phyloP scores from a whole-genome alignment of 1,284 basidiomycete genomes.

The Cutaneotrichosporon arboriforme region DNA sequence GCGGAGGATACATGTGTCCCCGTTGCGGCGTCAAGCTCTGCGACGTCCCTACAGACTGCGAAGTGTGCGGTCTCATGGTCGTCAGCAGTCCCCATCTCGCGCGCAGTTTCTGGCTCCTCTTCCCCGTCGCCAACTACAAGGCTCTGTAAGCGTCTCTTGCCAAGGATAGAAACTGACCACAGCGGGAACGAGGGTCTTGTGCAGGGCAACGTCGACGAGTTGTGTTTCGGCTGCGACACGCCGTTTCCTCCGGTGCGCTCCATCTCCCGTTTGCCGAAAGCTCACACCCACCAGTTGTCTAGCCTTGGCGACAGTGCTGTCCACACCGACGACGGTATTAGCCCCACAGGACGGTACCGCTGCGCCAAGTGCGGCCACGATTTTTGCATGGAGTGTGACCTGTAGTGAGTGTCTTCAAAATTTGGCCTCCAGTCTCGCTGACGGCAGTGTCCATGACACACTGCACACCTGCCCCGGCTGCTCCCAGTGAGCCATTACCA shows the following conservation, averaged over 20 bases:
- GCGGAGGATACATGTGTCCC: conserved; percentile 90
- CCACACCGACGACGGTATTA: conserved; percentile 60
- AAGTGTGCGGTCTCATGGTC: conserved; percentile 94
- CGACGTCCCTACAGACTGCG: conserved; percentile 97
- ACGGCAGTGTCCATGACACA: conserved; percentile 57
- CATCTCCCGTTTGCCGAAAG: not conserved
- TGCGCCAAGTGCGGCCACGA: conserved; percentile 48
- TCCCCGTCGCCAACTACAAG: conserved; percentile 36
- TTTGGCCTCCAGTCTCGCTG: not conserved
- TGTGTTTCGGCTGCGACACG: conserved; percentile 67
- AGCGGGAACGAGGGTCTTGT: conserved; percentile 42
- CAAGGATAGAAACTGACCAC: conserved; percentile 10
- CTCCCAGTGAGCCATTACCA: conserved; percentile 20
- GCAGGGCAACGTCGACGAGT: conserved; percentile 43
- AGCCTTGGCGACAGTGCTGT: conserved; percentile 39
- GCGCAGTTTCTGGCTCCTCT: conserved; percentile 52
- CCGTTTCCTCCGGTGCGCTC: conserved; percentile 52
- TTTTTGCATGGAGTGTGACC: conserved; percentile 67
- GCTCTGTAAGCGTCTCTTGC: conserved; percentile 14
- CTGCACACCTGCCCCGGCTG: conserved; percentile 63
- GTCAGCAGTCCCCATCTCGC: conserved; percentile 96
- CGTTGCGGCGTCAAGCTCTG: conserved; percentile 88
- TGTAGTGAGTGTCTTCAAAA: conserved; percentile 48
- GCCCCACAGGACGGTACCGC: conserved; percentile 69
- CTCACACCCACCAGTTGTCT: not conserved